These are phyloP conservation scores for Sphagnurus paluster DNA, from an alignment of 1,284 basidiomycete species.

Conservation along the genomic window DNA sequence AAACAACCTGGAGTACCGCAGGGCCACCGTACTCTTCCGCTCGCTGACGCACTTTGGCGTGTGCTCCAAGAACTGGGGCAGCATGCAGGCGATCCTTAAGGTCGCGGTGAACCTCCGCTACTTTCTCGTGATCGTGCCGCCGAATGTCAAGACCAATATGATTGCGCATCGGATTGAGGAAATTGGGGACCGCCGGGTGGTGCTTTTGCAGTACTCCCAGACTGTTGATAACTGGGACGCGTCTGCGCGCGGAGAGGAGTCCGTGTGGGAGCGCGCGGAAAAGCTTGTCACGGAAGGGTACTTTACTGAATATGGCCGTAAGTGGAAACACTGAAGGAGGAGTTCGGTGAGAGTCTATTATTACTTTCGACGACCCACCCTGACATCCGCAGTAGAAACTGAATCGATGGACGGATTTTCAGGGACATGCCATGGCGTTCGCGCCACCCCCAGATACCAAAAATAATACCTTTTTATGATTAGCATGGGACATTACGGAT, in stretches of 20 bases:
- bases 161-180: slow-evolving; percentile 20
- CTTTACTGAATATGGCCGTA: slow-evolving; percentile 11
- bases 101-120: slow-evolving; percentile 19
- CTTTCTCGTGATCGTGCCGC: slow-evolving; percentile 20
- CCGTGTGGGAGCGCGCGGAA: slow-evolving; percentile 21
- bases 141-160: slow-evolving; percentile 11
- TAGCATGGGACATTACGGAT: no score
- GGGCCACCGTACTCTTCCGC: slow-evolving; percentile 11
- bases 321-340: slow-evolving; percentile 1
- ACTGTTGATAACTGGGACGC: slow-evolving; percentile 19
- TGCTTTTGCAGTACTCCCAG: slow-evolving; percentile 15
- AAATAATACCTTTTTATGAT: no score
- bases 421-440: no score
- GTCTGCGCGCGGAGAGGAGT: slow-evolving; percentile 8
- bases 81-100: slow-evolving; percentile 17
- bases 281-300: slow-evolving; percentile 13
- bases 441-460: no score
- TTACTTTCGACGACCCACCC: background rate
- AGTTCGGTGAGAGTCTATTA: background rate
- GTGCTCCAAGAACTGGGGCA: slow-evolving; percentile 23
- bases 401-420: no score
- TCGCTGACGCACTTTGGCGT: slow-evolving; percentile 22
- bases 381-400: background rate
- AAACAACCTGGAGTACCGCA: slow-evolving; percentile 2
- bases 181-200: slow-evolving; percentile 20